phyloP scores from a whole-genome alignment of 306 rosid genomes.

The Cicer pinnatifidum region DNA sequence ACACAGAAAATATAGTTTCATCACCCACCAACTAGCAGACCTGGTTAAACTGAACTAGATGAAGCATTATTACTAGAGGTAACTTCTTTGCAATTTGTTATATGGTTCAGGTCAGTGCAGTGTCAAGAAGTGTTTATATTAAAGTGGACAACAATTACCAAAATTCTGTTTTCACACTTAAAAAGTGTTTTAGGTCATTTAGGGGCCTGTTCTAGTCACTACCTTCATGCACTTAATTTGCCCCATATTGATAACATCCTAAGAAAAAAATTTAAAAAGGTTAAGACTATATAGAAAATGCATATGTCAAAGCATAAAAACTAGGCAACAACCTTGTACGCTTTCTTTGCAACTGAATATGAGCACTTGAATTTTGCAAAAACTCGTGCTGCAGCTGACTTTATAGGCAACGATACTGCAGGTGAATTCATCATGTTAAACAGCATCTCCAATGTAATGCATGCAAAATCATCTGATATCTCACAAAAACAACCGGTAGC shows the following conservation, averaged over 20 bases:
- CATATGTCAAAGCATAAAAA: conserved; percentile 16
- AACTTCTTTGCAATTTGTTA: neutral
- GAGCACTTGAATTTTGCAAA: conserved; percentile 71
- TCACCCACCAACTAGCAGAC: conserved; percentile 12
- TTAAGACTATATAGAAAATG: conserved; percentile 31
- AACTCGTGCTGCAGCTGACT: conserved; percentile 62
- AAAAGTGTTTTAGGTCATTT: neutral
- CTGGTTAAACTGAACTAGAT: conserved; percentile 3
- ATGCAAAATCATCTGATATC: conserved; percentile 78
- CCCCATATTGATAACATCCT: conserved; percentile 6
- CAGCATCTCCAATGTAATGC: conserved; percentile 67
- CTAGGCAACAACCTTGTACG: conserved; percentile 64
- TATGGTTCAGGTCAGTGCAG: neutral
- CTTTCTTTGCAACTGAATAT: conserved; percentile 60
- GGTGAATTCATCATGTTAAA: conserved; percentile 59
- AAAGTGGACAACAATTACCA: neutral
- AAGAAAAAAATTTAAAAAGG: neutral
- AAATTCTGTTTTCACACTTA: neutral
- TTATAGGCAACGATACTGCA: conserved; percentile 50
- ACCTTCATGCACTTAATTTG: conserved; percentile 3
- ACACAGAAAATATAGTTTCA: conserved; percentile 15
- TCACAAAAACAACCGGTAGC: conserved; percentile 88
- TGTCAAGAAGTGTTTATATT: neutral
- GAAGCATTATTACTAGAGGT: neutral
- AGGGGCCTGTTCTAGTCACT: neutral